These are phyloP conservation scores for Spatholobus suberectus DNA, from an alignment of 306 rosid species.

Conservation along the genomic window DNA sequence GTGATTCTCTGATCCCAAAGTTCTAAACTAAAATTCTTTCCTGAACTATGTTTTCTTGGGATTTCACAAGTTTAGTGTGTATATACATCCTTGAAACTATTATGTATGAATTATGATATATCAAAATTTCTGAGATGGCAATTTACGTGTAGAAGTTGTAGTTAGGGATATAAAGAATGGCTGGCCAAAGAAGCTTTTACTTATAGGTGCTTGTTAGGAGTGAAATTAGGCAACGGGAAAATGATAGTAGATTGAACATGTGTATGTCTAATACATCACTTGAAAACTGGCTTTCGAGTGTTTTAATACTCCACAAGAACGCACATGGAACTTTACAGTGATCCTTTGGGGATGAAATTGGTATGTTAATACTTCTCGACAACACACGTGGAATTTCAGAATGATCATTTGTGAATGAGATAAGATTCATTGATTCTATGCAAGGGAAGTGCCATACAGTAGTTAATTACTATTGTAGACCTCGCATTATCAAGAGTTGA, in stretches of 20 bases:
- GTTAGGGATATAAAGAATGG: conserved; percentile 2
- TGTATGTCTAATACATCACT: no score
- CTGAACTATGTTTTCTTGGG: conserved; percentile 16
- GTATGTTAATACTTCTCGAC: no score
- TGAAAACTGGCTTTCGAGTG: no score
- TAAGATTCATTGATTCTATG: not conserved
- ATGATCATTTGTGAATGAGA: no score
- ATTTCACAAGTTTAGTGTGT: conserved; percentile 29
- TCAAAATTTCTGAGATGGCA: conserved; percentile 18
- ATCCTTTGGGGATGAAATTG: no score
- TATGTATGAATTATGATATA: not conserved
- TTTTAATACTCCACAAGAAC: no score
- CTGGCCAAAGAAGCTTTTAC: not conserved
- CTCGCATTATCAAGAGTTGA: not conserved
- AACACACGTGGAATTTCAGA: no score
- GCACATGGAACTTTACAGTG: no score
- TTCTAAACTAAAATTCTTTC: conserved; percentile 15
- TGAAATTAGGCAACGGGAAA: conserved; percentile 8
- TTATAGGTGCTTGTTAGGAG: not conserved
- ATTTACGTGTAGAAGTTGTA: not conserved
- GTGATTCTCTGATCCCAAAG: conserved; percentile 12
- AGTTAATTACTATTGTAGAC: not conserved
- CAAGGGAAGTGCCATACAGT: not conserved
- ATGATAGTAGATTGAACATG: conserved; percentile 16
- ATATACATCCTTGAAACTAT: conserved; percentile 38